Percentiles rank a stretch among this genome's conserved stretches.
Evolutionary conservation across 331 rosid species (phyloP).

Genomic region (Cydonia oblonga): DNA sequence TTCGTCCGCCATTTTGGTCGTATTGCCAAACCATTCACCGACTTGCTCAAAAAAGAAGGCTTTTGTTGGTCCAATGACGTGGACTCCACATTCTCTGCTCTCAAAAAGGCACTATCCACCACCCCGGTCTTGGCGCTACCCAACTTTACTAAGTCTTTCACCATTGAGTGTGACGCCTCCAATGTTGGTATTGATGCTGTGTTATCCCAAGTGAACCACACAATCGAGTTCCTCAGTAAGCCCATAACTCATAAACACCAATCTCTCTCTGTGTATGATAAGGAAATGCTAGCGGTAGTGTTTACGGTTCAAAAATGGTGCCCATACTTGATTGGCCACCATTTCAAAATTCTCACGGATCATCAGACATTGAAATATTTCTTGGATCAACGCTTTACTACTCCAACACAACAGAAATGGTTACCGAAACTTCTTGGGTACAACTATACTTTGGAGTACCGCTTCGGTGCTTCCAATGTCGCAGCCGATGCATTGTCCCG

Average conservation of each 20-base stretch:
- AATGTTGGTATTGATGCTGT: not conserved
- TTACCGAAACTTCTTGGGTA: not conserved
- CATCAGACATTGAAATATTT: not conserved
- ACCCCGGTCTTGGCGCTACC: not conserved
- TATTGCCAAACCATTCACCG: not conserved
- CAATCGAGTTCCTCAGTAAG: not conserved
- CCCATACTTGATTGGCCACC: not conserved
- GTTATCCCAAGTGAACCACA: not conserved
- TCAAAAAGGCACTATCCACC: rapidly evolving
- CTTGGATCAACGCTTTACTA: rapidly evolving
- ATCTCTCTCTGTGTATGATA: not conserved
- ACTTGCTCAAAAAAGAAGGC: not conserved
- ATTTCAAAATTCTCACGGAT: not conserved
- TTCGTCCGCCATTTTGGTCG: not conserved
- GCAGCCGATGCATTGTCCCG: not conserved
- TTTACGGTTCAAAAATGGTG: not conserved
- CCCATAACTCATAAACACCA: rapidly evolving
- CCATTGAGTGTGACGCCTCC: not conserved
- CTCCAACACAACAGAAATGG: not conserved
- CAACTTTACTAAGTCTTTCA: rapidly evolving
- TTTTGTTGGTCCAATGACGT: rapidly evolving
- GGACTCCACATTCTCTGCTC: rapidly evolving
- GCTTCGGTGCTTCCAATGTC: rapidly evolving
- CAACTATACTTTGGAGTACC: not conserved
- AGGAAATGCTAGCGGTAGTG: not conserved